Evolutionary conservation across 768 basidiomycete species (phyloP), one percentile per base, ranked within the genome.

Genomic region (Amanita subjunquillea): DNA sequence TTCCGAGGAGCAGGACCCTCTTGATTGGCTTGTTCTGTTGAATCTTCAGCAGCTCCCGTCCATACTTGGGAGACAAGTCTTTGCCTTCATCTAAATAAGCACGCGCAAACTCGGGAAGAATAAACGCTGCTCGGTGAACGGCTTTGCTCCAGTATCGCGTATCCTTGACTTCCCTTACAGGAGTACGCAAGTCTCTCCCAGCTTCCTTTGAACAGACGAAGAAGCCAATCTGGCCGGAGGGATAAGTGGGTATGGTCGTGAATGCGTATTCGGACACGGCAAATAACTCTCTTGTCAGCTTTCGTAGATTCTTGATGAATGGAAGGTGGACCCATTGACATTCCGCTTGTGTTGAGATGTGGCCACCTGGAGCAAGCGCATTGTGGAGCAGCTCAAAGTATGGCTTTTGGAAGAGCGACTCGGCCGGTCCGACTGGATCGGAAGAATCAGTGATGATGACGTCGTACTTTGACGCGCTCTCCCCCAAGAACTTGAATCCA

Each of bases 371-470:
- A 13, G 84, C 73, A 55, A 99, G 80, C 0, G 94, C 90, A 60
- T 93, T 86, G 65, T 92, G 82, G 53, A 99, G 78, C 34, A 98
- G 83, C 67, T 91, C 79, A 76, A 97, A 99, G 80, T 96, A 99
- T 2, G 93, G 89, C 67, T 93, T 88, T 70, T 98, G 80, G 79
- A 99, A 98, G 57, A 98, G 86, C 22, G 87, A 79, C 42, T 83
- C 86, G 42, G 95, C 95, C 40, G 95, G 95, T 40, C 95, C 95
- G 51, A 97, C 91, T 37, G 95, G 95, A 68, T 98, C 95, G 20
- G 93, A 96, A 17, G 94, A 97, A 68, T 99, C 95, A 56, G 95
- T 99, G 72, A 99, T 89, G 73, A 99, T 98, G 55, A 89, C 91
- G 64, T 99, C 95, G 81, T 95, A 96, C 48, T 82, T 82, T 46